A percentile compares a stretch with the other conserved stretches of the same genome.
Conservation (phyloP, 176 grass and related monocot genomes). For the Raddia distichophylla region DNA sequence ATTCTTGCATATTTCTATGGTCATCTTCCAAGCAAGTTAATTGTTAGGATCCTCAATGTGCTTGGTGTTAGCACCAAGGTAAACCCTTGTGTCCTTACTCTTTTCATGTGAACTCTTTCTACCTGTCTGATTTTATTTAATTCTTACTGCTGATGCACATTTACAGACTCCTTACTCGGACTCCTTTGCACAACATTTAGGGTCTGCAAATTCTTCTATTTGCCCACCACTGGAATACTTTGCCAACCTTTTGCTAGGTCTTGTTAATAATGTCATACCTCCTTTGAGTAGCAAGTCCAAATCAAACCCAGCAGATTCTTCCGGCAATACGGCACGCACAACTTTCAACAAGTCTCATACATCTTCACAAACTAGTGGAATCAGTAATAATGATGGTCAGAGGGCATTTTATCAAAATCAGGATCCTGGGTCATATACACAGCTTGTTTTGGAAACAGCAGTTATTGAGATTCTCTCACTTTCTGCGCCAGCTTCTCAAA, state of each 20-base stretch:
- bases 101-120: constrained; percentile 9
- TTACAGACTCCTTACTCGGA: constrained; percentile 86
- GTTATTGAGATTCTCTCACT: constrained; percentile 97
- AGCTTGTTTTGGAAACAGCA: constrained; percentile 97
- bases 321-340: constrained; percentile 37
- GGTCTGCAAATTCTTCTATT: constrained; percentile 56
- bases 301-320: constrained; percentile 62
- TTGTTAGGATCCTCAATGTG: constrained; percentile 81
- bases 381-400: constrained; percentile 63
- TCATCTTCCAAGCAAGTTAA: constrained; percentile 83
- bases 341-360: constrained; percentile 61
- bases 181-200: constrained; percentile 76
- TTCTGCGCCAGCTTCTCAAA: constrained; percentile 69
- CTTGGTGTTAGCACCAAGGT: constrained; percentile 89
- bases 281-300: constrained; percentile 88
- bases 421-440: constrained; percentile 96
- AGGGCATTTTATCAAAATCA: constrained; percentile 98
- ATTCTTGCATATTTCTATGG: constrained; percentile 99
- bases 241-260: constrained; percentile 84
- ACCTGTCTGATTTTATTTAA: constrained; percentile 26
- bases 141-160: constrained; percentile 32
- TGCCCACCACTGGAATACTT: constrained; percentile 94
- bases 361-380: constrained; percentile 62
- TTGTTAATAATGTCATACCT: constrained; percentile 97
- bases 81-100: constrained; percentile 33